Conservation (phyloP, 768 basidiomycete species). For the Podaxis sp. region DNA sequence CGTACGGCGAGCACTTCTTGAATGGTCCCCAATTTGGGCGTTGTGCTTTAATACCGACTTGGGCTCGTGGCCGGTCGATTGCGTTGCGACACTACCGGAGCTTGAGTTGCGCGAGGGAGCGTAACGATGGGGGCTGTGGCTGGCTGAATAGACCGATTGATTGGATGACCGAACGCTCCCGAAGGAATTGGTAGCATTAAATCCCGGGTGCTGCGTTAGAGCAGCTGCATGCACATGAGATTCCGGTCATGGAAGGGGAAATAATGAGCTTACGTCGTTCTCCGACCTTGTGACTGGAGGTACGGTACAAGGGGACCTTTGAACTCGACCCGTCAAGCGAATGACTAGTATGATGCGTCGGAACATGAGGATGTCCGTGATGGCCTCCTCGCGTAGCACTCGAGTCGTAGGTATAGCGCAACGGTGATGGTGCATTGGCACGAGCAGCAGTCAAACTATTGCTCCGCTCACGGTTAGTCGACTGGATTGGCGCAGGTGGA, state of each 20-base stretch:
- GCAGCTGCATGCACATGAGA: slow-evolving; percentile 16
- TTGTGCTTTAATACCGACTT: slow-evolving; percentile 49
- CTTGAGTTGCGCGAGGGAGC: slow-evolving; percentile 38
- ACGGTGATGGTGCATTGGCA: slow-evolving; percentile 37
- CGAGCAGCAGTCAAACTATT: slow-evolving; percentile 37
- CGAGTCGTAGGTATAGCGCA: slow-evolving; percentile 40
- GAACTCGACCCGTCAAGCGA: slow-evolving; percentile 10
- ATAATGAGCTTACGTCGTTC: slow-evolving; percentile 41
- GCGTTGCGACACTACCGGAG: slow-evolving; percentile 34
- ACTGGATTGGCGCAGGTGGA: slow-evolving; percentile 36
- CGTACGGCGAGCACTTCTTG: slow-evolving; percentile 41
- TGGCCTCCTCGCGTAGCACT: slow-evolving; percentile 27
- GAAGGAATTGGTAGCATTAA: slow-evolving; percentile 26
- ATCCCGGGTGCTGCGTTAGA: slow-evolving; percentile 26
- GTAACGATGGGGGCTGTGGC: slow-evolving; percentile 27
- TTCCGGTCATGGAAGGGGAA: slow-evolving; percentile 1
- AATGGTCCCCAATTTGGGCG: slow-evolving; percentile 37
- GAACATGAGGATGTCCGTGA: slow-evolving; percentile 24
- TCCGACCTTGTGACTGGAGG: slow-evolving; percentile 42
- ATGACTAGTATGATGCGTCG: slow-evolving; percentile 20
- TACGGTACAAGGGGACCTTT: slow-evolving; percentile 33
- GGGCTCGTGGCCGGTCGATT: slow-evolving; percentile 29
- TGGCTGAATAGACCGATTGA: slow-evolving; percentile 42
- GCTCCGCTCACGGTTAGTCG: slow-evolving; percentile 36
- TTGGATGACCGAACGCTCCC: slow-evolving; percentile 50